Percentiles rank a stretch among this genome's conserved stretches.
Evolutionary conservation across 352 stramenopile genomes (phyloP).

Genomic region (Blastocystis sp.): DNA sequence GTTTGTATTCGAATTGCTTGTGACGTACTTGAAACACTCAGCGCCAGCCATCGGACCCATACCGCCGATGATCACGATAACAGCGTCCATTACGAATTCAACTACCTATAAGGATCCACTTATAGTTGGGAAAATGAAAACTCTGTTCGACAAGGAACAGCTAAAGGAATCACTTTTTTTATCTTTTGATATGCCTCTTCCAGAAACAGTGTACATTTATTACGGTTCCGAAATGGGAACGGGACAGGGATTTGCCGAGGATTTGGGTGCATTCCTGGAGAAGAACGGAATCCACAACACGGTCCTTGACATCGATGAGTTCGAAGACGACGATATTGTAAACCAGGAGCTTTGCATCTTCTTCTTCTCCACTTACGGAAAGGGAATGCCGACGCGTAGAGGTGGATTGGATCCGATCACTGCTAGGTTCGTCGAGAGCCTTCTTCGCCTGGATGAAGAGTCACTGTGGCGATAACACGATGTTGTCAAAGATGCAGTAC

Average conservation of each 20-base stretch:
- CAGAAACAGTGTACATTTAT: slow-evolving; percentile 46
- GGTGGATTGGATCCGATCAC: background rate
- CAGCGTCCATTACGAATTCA: background rate
- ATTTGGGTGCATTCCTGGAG: background rate
- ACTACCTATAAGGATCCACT: background rate
- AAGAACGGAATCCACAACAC: slow-evolving; percentile 47
- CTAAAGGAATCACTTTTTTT: background rate
- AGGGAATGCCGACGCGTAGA: slow-evolving; percentile 31
- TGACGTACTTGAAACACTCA: slow-evolving; percentile 39
- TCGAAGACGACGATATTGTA: slow-evolving; percentile 47
- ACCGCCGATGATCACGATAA: slow-evolving; percentile 35
- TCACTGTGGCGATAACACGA: slow-evolving; percentile 1
- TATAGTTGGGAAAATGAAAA: background rate
- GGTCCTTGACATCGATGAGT: slow-evolving; percentile 43
- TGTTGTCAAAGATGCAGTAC: slow-evolving; percentile 20
- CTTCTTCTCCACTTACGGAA: slow-evolving; percentile 53
- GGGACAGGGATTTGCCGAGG: slow-evolving; percentile 34
- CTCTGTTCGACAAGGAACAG: background rate
- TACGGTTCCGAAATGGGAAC: slow-evolving; percentile 55
- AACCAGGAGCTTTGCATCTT: slow-evolving; percentile 42
- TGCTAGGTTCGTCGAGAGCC: background rate
- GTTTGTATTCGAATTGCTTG: background rate
- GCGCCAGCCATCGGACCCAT: slow-evolving; percentile 38
- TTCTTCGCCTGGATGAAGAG: slow-evolving; percentile 56
- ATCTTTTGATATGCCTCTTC: slow-evolving; percentile 1